Base-by-base conservation (phyloP, 1,284 basidiomycete genomes). In the Cutaneotrichosporon spelunceum region DNA sequence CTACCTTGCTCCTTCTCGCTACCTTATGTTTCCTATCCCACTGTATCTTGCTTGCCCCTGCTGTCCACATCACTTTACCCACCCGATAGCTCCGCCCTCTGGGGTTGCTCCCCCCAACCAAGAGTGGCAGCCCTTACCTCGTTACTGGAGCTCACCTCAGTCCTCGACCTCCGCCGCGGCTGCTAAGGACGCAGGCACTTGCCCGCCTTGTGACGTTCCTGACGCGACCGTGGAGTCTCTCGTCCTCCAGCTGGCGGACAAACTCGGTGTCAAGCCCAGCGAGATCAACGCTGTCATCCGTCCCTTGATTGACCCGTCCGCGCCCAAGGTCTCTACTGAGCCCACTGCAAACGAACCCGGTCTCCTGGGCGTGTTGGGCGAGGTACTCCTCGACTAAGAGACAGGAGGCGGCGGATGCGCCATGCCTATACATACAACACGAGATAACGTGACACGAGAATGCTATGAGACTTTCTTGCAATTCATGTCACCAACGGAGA, bases 271-370 rank as follows among this genome's bases (percentile, higher is more conserved):
- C 62, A 74, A 72, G 45, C 75, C 77, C 26, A 76, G 75, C 52
- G 76, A 78, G 27, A 66, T 79, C 1, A 71, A 69, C 36, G 65
- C 66, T 21, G 78, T 75, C 13, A 77, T 79, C 57, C 66, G 78
- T 57, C 78, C 77, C 1, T 66, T 77, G 19, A 68, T 78, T 62
- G 76, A 79, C 65, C 78, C 78, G 5, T 73, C 76, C 24, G 75
- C 73, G 1, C 72, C 75, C 14, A 71, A 78, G 66, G 72, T 77
- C 14, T 61, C 60, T 9, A 63, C 60, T 13, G 53, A 61, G 9
- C 60, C 70, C 23, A 62, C 60, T 3, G 63, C 50, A 6, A 61
- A 66, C 29, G 72, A 68, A 42, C 67, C 68, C 0, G 66, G 75
- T 14, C 59, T 79, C 19, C 54, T 79, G 23, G 69, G 66, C 39